Evolutionary conservation across 2,329 filamentous ascomycete species (phyloP).

Genomic region (Endoconidiophora laricicola): DNA sequence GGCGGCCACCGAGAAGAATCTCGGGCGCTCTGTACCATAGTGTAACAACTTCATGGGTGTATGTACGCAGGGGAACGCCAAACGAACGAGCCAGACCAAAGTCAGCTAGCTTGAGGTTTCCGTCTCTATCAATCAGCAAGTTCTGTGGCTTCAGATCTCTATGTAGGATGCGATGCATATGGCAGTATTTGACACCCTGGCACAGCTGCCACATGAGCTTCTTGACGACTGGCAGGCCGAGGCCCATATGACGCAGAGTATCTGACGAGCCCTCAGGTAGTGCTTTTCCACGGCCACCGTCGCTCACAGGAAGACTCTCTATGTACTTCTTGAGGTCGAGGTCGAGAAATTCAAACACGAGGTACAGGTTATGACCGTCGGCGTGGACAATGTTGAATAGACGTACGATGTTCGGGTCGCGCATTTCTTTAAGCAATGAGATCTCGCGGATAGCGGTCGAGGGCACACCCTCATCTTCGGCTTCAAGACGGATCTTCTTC

Average conservation of each 20-base stretch:
- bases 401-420: conserved; percentile 75
- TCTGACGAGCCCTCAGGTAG: conserved; percentile 60
- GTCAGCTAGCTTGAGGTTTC: conserved; percentile 80
- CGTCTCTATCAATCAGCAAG: conserved; percentile 68
- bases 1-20: conserved; percentile 75
- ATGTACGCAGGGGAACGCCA: conserved; percentile 77
- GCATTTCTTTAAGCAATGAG: conserved; percentile 86
- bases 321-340: conserved; percentile 92
- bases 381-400: conserved; percentile 87
- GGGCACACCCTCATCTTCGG: conserved; percentile 85
- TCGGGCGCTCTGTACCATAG: conserved; percentile 87
- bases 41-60: conserved; percentile 89
- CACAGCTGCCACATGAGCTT: conserved; percentile 86
- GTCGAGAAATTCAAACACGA: conserved; percentile 84
- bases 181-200: conserved; percentile 73
- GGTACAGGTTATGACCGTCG: conserved; percentile 86
- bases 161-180: conserved; percentile 73
- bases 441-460: conserved; percentile 90
- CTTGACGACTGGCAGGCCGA: conserved; percentile 70
- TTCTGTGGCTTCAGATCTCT: conserved; percentile 87
- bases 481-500: conserved; percentile 90
- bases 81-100: conserved; percentile 82
- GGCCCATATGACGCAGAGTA: conserved; percentile 47
- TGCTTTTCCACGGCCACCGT: conserved; percentile 72
- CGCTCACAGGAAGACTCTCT: conserved; percentile 70